Conservation (phyloP, 176 grass and related monocot species). For the Poa annua region DNA sequence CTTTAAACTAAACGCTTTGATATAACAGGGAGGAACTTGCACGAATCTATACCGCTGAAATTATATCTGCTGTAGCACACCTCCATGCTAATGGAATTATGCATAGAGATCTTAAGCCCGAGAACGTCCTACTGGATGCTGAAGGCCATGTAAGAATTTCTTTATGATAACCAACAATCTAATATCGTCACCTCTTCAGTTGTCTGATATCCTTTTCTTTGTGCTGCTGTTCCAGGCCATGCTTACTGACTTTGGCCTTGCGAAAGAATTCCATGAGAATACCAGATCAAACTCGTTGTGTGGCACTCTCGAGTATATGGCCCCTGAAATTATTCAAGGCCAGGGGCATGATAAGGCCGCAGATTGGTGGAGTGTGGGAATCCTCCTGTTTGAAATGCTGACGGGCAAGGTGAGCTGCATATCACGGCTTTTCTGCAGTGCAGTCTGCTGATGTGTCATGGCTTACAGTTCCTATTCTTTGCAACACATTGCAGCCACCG, state of each 20-base stretch:
- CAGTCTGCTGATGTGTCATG: not conserved
- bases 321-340: constrained; percentile 88
- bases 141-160: constrained; percentile 82
- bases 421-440: too few species aligned
- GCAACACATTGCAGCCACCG: constrained; percentile 63
- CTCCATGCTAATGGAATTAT: constrained; percentile 93
- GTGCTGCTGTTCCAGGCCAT: constrained; percentile 55
- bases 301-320: constrained; percentile 94
- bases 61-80: constrained; percentile 85
- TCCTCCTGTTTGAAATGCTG: constrained; percentile 98
- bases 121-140: constrained; percentile 90
- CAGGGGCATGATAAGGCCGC: constrained; percentile 94
- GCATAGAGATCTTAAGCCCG: constrained; percentile 98
- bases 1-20: constrained; percentile 28
- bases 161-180: not conserved
- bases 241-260: constrained; percentile 95
- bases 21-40: constrained; percentile 88
- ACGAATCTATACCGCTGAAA: constrained; percentile 87
- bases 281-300: constrained; percentile 96
- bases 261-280: constrained; percentile 86
- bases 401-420: constrained; percentile 73
- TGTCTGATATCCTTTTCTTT: constrained; percentile 10
- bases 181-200: not conserved
- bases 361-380: constrained; percentile 98
- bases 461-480: constrained; percentile 20